Evolutionary conservation across 257 asterid species (phyloP), one percentile per base, ranked within the genome.

Genomic region (Nicotiana attenuata): DNA sequence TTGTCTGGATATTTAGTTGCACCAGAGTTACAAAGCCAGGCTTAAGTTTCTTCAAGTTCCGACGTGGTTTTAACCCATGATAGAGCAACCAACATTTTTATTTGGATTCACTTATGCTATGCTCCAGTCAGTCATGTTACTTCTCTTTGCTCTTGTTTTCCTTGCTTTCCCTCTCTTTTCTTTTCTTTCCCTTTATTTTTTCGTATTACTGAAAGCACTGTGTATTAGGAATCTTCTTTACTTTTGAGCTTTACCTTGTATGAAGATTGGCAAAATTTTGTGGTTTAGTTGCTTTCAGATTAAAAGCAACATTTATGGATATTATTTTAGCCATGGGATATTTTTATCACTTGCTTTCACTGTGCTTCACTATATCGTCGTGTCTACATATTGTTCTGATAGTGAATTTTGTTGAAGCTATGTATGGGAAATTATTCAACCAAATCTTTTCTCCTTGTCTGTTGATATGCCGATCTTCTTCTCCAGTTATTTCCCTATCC

Each of bases 401-500:
- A 26, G 10, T 75, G 80, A 50, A 47, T 75, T 75, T 75, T 50
- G 24, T 75, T 73, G 79, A 73, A 24, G 41, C 24, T 29, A 24
- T 50, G 28, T 8, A 50, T 7, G 24, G 52, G 16, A 75, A 75
- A 33, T 50, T 73, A 24, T 73, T 24, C 41, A 50, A 14, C 57
- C 19, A 15, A 52, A 52, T 11, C 6, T 52, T 52, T 14, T 52
- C 57, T 52, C 57, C 17, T 52, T 52, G 19, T 52, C 19, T 52
- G 19, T 52, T 52, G 57, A 57, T 52, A 24, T 26, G 31, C 19
- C 80, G 7, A 16, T 75, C 35, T 75, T 73, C 79, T 45, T 47
- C 61, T 71, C 78, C 22, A 6, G 22, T n/a, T 14, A 66, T 29
- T 82, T 76, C 26, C 68, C 80, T 55, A 76, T 60, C 85, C 61